Base-by-base conservation (phyloP, 768 basidiomycete species). In the Candolleomyces efflorescens region DNA sequence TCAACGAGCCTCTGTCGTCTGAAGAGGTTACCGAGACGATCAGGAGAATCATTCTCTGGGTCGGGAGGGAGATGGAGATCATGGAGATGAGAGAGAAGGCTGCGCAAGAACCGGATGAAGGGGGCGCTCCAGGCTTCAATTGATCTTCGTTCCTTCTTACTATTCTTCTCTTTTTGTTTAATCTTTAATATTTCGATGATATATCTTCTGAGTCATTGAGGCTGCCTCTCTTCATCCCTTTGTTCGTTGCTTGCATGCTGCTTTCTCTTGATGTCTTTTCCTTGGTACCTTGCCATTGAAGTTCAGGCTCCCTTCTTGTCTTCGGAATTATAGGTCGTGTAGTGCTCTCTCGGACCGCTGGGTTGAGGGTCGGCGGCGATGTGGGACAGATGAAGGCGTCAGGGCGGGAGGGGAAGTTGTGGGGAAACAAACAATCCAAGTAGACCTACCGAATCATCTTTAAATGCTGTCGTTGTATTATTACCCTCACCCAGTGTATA, bases 1-100 rank as follows among this genome's bases (percentile, higher is more conserved):
- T 84, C 15, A 80, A 78, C 53, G 81, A 85, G 67, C 87, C 87
- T 10, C 72, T 86, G 50, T 77, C 73, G 60, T 83, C 87, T 18
- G 80, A 82, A 62, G 80, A 89, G 56, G 87, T 89, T 22, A 86
- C 85, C 10, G 83, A 86, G 20, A 81, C 85, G 11, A 80, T 89
- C 61, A 79, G 77, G 67, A 73, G 78, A 53, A 82, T 86, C 38
- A 73, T 87, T n/a, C 61, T 79, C 10, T 88, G 86, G 85, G 74
- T 86, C 18, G 78, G 77, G 62, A 68, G 71, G 55, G 77, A 78
- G 20, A 53, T 51, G 26, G 50, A 58, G 22, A 23, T 58, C 3
- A 39, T 53, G 17, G 57, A 58, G 7, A 58, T 58, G 36, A 52
- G 51, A 51, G 57, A 58, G 43, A 45, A 18, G 41, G 49, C 24